Evolutionary conservation across 2,329 filamentous ascomycete genomes (phyloP).

Genomic region (Talaromyces sp.): DNA sequence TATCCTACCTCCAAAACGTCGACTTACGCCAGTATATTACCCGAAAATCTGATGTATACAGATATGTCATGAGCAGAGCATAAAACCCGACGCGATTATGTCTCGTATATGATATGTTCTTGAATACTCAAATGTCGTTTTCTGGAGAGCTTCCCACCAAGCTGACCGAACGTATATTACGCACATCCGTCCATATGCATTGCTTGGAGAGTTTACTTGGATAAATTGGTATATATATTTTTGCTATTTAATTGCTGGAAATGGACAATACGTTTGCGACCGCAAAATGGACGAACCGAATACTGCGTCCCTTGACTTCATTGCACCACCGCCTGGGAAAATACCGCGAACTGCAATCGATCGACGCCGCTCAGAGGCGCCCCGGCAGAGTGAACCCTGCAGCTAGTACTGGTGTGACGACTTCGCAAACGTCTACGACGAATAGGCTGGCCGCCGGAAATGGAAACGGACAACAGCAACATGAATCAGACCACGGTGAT

Average conservation of each 20-base stretch:
- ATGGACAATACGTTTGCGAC: slow-evolving; percentile 37
- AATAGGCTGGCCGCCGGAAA: slow-evolving; percentile 9
- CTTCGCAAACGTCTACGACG: slow-evolving; percentile 4
- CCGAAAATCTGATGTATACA: neutral
- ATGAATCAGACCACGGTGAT: slow-evolving; percentile 30
- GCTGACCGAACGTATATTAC: neutral
- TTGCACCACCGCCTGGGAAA: slow-evolving; percentile 38
- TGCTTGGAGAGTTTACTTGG: neutral
- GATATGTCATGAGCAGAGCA: neutral
- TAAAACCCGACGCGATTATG: neutral
- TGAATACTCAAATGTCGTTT: neutral
- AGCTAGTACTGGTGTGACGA: slow-evolving; percentile 2
- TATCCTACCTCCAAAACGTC: neutral
- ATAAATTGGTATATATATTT: neutral
- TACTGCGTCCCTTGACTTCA: slow-evolving; percentile 38
- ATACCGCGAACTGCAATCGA: slow-evolving; percentile 30
- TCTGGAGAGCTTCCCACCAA: neutral
- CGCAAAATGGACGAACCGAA: slow-evolving; percentile 41
- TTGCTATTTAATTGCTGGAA: neutral
- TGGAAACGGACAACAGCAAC: slow-evolving; percentile 10
- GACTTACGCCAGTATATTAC: neutral
- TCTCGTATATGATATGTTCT: neutral
- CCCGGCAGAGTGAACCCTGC: slow-evolving; percentile 13
- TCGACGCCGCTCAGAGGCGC: slow-evolving; percentile 21
- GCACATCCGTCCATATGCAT: neutral